Evolutionary conservation across 2,329 filamentous ascomycete species (phyloP), one percentile per base, ranked within the genome.

Genomic region (Scedosporium aurantiacum): DNA sequence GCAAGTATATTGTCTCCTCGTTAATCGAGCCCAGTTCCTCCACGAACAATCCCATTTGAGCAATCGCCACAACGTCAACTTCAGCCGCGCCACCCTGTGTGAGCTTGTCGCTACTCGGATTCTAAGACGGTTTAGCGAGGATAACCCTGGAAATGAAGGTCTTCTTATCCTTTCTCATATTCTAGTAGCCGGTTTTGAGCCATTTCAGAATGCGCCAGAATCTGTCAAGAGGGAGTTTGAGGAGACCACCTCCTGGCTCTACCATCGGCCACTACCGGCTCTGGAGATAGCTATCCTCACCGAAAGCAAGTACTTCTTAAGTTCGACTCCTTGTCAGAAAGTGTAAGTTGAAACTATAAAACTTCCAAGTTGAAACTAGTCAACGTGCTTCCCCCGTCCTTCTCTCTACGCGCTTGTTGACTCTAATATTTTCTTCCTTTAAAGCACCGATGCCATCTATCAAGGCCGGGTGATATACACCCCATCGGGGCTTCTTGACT

Each of bases 201-300:
- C 90, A 1, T 94, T 94, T 67, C 90, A 94, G 73, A 90, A 90
- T 66, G 89, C 89, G 0, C 90, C 90, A 0, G 75, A 79, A 1
- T 81, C 88, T 61, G 80, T 92, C 47, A 79, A 83, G 41, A 32
- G 28, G 27, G 32, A 45, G 40, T 45, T 62, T 16, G 76, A 78
- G 16, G 71, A 75, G 25, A 77, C 76, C 45, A 74, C 74, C 14
- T 73, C 77, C 2, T 81, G 77, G 75, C 78, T 89, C 25, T 74
- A 78, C 43, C 75, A 77, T 12, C 76, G 80, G 54, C 78, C 78
- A 60, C 74, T 93, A 62, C 91, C 89, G 0, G 88, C 90, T 12
- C 79, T 95, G 6, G 90, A 95, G 73, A 83, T 94, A 37, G 90
- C 90, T 60, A 94, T 94, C 64, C 78, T 94, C 43, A 90, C 87